Evolutionary conservation across 176 grass and related monocot species (phyloP).

Genomic region (Avena insularis): DNA sequence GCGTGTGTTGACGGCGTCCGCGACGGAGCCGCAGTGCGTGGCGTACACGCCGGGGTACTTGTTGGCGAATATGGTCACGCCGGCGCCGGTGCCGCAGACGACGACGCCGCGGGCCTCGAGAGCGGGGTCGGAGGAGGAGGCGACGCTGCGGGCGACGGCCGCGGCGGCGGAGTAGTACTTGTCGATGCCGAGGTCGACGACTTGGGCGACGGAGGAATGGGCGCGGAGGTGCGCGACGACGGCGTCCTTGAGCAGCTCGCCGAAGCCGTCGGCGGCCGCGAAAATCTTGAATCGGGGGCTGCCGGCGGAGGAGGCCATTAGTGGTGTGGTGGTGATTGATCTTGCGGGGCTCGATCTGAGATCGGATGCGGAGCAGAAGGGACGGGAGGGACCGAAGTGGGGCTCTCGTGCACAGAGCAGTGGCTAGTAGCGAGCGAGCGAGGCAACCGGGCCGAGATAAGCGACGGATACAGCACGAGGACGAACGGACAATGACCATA

Average conservation of each 20-base stretch:
- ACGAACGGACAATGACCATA: too few relatives aligned
- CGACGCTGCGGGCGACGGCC: constrained; percentile 57
- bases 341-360: background rate
- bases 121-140: background rate
- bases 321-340: background rate
- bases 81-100: constrained; percentile 85
- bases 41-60: constrained; percentile 93
- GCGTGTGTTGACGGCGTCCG: constrained; percentile 79
- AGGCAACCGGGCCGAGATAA: background rate
- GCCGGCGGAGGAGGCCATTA: constrained; percentile 30
- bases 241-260: constrained; percentile 70
- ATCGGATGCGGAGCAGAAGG: background rate
- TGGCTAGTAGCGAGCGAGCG: background rate
- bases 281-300: constrained; percentile 66
- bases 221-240: constrained; percentile 74
- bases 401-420: background rate
- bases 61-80: constrained; percentile 93
- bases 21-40: constrained; percentile 65
- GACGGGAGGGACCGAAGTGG: background rate
- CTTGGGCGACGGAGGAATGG: constrained; percentile 55
- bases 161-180: constrained; percentile 90
- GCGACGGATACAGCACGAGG: background rate
- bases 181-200: constrained; percentile 81
- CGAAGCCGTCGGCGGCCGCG: constrained; percentile 75
- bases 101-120: constrained; percentile 67